Evolutionary conservation across 345 rosid genomes (phyloP).

Genomic region (Salix arbutifolia): DNA sequence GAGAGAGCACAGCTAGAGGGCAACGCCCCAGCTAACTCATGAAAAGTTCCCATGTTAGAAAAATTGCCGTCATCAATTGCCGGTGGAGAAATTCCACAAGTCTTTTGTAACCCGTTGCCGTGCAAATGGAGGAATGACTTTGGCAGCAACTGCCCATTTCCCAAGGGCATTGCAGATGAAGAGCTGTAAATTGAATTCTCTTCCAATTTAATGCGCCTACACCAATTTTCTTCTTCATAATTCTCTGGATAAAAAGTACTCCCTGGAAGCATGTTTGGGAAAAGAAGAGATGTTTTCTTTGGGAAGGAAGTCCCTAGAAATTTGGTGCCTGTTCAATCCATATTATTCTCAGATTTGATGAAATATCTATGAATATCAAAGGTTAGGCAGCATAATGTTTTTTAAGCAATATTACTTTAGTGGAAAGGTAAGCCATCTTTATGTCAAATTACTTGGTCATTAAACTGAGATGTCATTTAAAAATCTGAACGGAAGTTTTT

Average conservation of each 20-base stretch:
- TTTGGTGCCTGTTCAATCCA: conserved; percentile 22
- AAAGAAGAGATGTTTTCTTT: conserved; percentile 22
- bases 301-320: conserved; percentile 19
- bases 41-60: conserved; percentile 32
- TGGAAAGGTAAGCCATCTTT: background rate
- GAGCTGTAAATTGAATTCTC: conserved; percentile 3
- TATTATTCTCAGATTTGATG: conserved; percentile 1
- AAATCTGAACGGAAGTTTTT: background rate
- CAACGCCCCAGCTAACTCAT: conserved; percentile 41
- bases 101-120: conserved; percentile 21
- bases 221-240: conserved; percentile 13
- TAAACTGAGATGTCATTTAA: background rate
- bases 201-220: conserved; percentile 14
- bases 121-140: conserved; percentile 23
- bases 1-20: conserved; percentile 76
- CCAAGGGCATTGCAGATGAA: background rate
- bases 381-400: background rate
- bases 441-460: background rate
- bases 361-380: background rate
- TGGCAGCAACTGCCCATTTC: conserved; percentile 14
- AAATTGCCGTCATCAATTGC: conserved; percentile 19
- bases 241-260: conserved; percentile 17
- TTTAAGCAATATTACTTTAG: background rate
- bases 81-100: conserved; percentile 20
- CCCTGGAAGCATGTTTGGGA: conserved; percentile 16